Percentiles rank a stretch among this genome's conserved stretches.
Evolutionary conservation across 192 early-diverging fungal genomes (phyloP).

Genomic region (Mortierella claussenii): DNA sequence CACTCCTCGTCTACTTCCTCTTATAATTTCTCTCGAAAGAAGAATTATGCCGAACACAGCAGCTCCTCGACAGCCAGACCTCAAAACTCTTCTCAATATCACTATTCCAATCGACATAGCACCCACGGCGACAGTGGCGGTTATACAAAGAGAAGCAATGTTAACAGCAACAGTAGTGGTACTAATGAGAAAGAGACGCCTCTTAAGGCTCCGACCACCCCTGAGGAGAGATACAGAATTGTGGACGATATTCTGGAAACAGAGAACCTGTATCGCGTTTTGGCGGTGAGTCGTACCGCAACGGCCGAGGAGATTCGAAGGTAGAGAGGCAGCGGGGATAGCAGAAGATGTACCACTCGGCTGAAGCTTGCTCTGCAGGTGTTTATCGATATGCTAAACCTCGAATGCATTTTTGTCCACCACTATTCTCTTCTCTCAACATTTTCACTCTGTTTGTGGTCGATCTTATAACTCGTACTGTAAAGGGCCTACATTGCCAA

Average conservation of each 20-base stretch:
- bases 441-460: no score
- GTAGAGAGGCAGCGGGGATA: no score
- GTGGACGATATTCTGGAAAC: constrained; percentile 64
- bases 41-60: constrained; percentile 2
- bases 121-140: constrained; percentile 1
- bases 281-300: constrained; percentile 55
- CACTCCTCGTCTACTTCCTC: constrained; percentile 18
- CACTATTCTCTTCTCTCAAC: no score
- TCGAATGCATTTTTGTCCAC: no score
- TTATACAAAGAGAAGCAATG: constrained; percentile 9
- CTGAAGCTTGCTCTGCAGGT: no score
- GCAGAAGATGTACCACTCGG: background rate
- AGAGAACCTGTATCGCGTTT: constrained; percentile 59
- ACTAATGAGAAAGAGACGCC: constrained; percentile 3
- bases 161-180: background rate
- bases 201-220: constrained; percentile 25
- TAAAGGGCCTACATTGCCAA: constrained; percentile 55
- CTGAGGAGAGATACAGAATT: constrained; percentile 50
- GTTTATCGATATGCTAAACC: no score
- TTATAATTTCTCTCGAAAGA: constrained; percentile 41
- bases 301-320: constrained; percentile 61
- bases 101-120: constrained; percentile 5
- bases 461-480: background rate
- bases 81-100: background rate
- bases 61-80: background rate